Percentiles rank a stretch among this genome's conserved stretches.
Conservation (phyloP, 2,329 filamentous ascomycete species). For the Ophioceras dolichostomum region DNA sequence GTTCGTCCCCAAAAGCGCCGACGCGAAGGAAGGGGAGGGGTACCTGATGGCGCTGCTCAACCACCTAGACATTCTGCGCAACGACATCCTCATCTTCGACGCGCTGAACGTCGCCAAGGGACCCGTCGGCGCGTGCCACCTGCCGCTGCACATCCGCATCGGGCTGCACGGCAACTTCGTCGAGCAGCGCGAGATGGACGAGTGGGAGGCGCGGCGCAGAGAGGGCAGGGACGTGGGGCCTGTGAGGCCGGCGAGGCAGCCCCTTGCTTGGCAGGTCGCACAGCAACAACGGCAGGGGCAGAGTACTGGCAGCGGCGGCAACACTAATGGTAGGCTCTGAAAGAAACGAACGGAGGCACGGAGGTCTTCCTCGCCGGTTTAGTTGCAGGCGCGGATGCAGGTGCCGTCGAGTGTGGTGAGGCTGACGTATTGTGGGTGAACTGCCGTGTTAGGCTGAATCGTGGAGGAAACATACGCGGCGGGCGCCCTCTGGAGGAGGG, state of each 20-base stretch:
- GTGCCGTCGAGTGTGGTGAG: too few relatives aligned
- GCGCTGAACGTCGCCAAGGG: constrained; percentile 23
- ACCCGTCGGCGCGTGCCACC: constrained; percentile 24
- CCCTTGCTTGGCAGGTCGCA: constrained; percentile 26
- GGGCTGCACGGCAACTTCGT: constrained; percentile 31
- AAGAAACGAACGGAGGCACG: too few relatives aligned
- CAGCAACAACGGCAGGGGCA: neutral
- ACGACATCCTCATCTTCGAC: constrained; percentile 30
- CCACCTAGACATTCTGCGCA: constrained; percentile 29
- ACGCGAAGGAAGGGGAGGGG: constrained; percentile 33
- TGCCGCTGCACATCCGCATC: constrained; percentile 26
- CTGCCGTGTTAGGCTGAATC: too few relatives aligned
- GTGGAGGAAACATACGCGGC: too few relatives aligned
- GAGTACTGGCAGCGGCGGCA: constrained; percentile 1
- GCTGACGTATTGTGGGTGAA: too few relatives aligned
- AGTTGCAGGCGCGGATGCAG: too few relatives aligned
- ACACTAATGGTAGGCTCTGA: neutral
- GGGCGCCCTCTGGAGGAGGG: too few relatives aligned
- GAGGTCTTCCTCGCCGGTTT: too few relatives aligned
- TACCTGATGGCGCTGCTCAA: constrained; percentile 34
- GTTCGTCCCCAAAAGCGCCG: constrained; percentile 31
- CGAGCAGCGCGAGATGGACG: constrained; percentile 26
- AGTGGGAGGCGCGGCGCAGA: constrained; percentile 23
- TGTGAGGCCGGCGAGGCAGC: constrained; percentile 20
- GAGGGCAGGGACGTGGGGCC: constrained; percentile 23